phyloP scores from a whole-genome alignment of 176 grass and related monocot species.

The Aechmea fasciata region DNA sequence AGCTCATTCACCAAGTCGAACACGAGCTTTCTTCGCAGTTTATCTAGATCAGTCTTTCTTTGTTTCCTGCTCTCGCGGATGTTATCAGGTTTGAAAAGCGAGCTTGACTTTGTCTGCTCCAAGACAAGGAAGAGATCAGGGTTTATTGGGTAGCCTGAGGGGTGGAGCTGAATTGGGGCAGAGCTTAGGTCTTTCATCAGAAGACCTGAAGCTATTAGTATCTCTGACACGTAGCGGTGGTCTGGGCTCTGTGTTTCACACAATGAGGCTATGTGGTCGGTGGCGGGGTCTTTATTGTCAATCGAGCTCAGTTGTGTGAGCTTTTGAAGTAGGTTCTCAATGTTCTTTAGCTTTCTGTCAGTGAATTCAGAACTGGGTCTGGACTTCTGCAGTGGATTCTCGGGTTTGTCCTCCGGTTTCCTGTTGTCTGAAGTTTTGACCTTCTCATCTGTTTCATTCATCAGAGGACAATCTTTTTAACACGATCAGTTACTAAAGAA shows the following conservation, averaged over 20 bases:
- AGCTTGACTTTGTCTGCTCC: conserved; percentile 74
- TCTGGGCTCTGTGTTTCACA: conserved; percentile 62
- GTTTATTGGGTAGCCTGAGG: conserved; percentile 66
- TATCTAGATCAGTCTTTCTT: conserved; percentile 44
- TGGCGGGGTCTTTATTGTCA: conserved; percentile 35
- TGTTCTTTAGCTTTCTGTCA: conserved; percentile 62
- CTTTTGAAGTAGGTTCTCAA: conserved; percentile 69
- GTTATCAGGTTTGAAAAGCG: conserved; percentile 27
- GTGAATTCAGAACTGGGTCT: conserved; percentile 14
- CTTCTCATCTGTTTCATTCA: conserved; percentile 40
- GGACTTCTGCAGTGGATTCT: conserved; percentile 17
- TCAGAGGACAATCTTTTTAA: not conserved
- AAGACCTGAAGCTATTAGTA: conserved; percentile 84
- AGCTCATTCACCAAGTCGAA: conserved; percentile 78
- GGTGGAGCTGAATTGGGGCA: conserved; percentile 48
- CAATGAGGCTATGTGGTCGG: conserved; percentile 68
- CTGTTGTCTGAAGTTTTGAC: conserved; percentile 18
- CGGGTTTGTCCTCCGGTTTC: conserved; percentile 13
- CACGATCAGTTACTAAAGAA: not conserved
- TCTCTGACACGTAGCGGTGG: conserved; percentile 69
- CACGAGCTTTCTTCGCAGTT: conserved; percentile 59
- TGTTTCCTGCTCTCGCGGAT: conserved; percentile 21
- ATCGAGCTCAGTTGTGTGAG: conserved; percentile 41
- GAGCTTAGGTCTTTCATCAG: conserved; percentile 68
- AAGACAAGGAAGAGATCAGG: conserved; percentile 78